Evolutionary conservation across 495 filamentous ascomycete genomes (phyloP), one percentile per base, ranked within the genome.

Genomic region (Penicillium coprophilum): DNA sequence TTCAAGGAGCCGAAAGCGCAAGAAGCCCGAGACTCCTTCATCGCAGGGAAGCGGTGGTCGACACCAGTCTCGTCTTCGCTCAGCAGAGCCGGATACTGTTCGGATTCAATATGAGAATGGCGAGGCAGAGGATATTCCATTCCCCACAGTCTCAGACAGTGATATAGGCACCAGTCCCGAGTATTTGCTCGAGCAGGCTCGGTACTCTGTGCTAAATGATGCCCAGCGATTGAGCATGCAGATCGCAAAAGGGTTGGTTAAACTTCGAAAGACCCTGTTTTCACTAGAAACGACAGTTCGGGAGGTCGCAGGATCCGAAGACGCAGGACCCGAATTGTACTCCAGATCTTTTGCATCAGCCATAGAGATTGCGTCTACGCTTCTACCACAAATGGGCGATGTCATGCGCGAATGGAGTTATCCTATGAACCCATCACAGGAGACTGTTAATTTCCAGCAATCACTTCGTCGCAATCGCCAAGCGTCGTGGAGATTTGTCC

Each of bases 101-200:
- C 65, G 77, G 38, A 78, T 86, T 2, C 76, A 78, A n/a, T 87
- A 85, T 64, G 81, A 79, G 19, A 87, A 87, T 67, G 83, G 85
- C 11, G 81, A 87, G 44, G 77, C 75, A 34, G 82, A 83, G 51
- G 78, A 85, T 54, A 75, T 86, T 41, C 57, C 74, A 4, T 64
- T 81, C n/a, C 60, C 69, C 5, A 49, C 68, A 5, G 50, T 74
- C 10, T 58, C 71, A 9, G 71, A 70, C 27, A 60, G 67, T n/a
- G 55, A 32, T n/a, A n/a, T 59, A 43, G 61, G 60, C 9, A 51
- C 70, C 34, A 11, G 8, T 11, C 62, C 70, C 5, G 59, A 59
- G 36, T 57, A 66, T 13, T 56, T 73, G 15, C 58, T 79, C 10
- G 73, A 79, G 56, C 69, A 71, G 38, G 73, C 73, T 17, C 67